Evolutionary conservation across 306 rosid genomes (phyloP).

Genomic region (Fragaria vesca): DNA sequence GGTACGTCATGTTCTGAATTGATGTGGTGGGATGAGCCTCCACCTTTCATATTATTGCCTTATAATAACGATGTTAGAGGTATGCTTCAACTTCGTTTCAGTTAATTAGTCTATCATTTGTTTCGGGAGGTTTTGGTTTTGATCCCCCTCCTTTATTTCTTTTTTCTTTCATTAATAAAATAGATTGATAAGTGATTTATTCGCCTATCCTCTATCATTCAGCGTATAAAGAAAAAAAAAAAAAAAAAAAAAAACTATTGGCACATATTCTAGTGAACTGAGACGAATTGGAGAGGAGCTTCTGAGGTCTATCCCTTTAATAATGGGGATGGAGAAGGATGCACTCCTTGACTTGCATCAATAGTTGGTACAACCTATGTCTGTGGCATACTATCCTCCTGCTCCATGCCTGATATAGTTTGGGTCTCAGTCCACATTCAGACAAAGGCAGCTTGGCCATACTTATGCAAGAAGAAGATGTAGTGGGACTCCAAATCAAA

Average conservation of each 20-base stretch:
- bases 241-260: slow-evolving; percentile 1
- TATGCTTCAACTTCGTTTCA: too few species aligned
- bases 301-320: slow-evolving; percentile 25
- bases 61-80: too few species aligned
- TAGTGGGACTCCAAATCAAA: slow-evolving; percentile 31
- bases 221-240: too few species aligned
- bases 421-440: slow-evolving; percentile 47
- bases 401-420: slow-evolving; percentile 37
- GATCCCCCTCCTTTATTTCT: too few species aligned
- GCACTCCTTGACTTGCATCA: slow-evolving; percentile 31
- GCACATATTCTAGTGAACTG: slow-evolving; percentile 34
- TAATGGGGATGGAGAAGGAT: slow-evolving; percentile 35
- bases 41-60: too few species aligned
- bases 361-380: slow-evolving; percentile 25
- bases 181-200: too few species aligned
- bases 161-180: too few species aligned
- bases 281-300: slow-evolving; percentile 31
- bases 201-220: too few species aligned
- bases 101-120: too few species aligned
- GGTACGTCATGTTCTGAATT: too few species aligned
- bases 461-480: slow-evolving; percentile 40
- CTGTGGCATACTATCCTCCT: slow-evolving; percentile 42
- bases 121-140: too few species aligned
- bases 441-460: slow-evolving; percentile 32
- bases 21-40: too few species aligned